Percentiles rank a stretch among this genome's conserved stretches.
These are phyloP conservation scores for Galerina sulciceps DNA, from an alignment of 768 basidiomycete species.

Conservation along the genomic window DNA sequence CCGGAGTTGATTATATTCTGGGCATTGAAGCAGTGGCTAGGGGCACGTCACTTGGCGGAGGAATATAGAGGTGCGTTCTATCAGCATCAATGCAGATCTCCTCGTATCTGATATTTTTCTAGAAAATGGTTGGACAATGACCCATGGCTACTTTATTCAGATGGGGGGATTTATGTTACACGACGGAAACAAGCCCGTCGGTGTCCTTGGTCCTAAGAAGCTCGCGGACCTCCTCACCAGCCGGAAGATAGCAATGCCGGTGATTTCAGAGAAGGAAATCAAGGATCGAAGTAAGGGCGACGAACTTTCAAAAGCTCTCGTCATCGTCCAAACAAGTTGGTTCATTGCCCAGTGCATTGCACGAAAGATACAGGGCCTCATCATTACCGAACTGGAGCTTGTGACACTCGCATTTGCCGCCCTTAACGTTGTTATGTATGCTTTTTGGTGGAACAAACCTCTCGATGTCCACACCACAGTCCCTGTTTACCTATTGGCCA, in stretches of 20 bases:
- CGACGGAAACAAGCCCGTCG: not conserved
- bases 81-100: not conserved
- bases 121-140: slow-evolving; percentile 1
- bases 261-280: not conserved
- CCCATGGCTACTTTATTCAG: not conserved
- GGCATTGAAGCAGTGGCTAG: not conserved
- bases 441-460: slow-evolving; percentile 4
- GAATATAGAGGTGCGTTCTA: not conserved
- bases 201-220: not conserved
- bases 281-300: not conserved
- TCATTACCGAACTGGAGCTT: slow-evolving; percentile 1
- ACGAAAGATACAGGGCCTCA: not conserved
- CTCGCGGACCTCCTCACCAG: not conserved
- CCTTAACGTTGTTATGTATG: not conserved
- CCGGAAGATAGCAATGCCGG: not conserved
- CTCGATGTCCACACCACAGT: not conserved
- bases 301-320: not conserved
- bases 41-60: not conserved
- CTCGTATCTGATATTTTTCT: too few species aligned
- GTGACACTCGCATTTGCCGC: not conserved
- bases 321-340: not conserved
- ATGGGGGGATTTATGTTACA: not conserved
- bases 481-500: too few species aligned
- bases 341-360: slow-evolving; percentile 1
- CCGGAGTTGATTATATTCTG: slow-evolving; percentile 2